These are phyloP conservation scores for Alternaria burnsii DNA, from an alignment of 2,329 filamentous ascomycete species.

Conservation along the genomic window DNA sequence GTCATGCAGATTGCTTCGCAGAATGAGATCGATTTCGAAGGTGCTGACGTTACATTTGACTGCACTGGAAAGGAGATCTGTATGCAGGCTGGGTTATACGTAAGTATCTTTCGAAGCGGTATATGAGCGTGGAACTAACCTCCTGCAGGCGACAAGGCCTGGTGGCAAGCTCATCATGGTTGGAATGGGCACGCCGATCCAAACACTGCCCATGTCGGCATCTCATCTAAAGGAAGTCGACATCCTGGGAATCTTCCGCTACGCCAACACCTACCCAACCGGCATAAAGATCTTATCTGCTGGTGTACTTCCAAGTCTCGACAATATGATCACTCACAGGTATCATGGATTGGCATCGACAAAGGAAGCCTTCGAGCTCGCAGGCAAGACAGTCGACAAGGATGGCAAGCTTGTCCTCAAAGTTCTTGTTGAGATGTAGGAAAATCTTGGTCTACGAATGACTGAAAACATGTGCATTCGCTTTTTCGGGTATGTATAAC, in stretches of 20 bases:
- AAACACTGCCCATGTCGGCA: slow-evolving; percentile 63
- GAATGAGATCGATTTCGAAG: slow-evolving; percentile 50
- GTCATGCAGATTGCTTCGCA: slow-evolving; percentile 49
- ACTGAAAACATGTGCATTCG: slow-evolving; percentile 12
- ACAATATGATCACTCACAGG: slow-evolving; percentile 64
- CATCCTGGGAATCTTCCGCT: slow-evolving; percentile 66
- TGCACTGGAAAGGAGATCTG: slow-evolving; percentile 55
- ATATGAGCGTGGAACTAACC: slow-evolving; percentile 20
- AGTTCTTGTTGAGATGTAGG: slow-evolving; percentile 52
- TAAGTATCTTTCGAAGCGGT: slow-evolving; percentile 30
- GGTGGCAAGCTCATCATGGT: slow-evolving; percentile 64
- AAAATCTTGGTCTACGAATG: not conserved
- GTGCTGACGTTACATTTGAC: slow-evolving; percentile 53
- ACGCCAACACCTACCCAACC: slow-evolving; percentile 63
- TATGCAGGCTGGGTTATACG: slow-evolving; percentile 54
- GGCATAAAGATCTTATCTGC: slow-evolving; percentile 63
- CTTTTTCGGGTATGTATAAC: slow-evolving; percentile 6
- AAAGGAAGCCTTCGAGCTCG: slow-evolving; percentile 61
- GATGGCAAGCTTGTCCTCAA: slow-evolving; percentile 63
- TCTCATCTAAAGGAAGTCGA: slow-evolving; percentile 66
- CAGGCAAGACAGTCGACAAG: slow-evolving; percentile 61
- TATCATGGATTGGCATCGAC: slow-evolving; percentile 58
- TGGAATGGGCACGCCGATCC: slow-evolving; percentile 65
- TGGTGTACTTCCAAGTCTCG: slow-evolving; percentile 59
- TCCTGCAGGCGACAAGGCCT: slow-evolving; percentile 51